Base-by-base conservation (phyloP, 2,329 filamentous ascomycete species). In the Aureobasidium leucospermi region DNA sequence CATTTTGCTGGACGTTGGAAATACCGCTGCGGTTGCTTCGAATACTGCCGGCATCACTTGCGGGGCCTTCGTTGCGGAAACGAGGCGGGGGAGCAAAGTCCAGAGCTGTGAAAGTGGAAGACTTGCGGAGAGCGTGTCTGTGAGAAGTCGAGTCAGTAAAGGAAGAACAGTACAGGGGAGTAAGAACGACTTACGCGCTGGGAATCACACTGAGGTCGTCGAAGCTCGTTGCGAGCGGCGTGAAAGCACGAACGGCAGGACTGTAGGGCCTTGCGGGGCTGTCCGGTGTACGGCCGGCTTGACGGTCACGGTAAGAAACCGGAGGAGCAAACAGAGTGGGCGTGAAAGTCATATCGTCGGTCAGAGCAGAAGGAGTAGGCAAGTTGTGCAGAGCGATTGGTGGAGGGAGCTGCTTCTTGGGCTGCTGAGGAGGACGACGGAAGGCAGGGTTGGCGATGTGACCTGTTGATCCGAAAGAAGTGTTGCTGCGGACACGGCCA, bases 261-360 rank as follows among this genome's bases (percentile, higher is more conserved):
- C 85, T 86, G 76, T 90, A 99, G 1, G 90, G 85, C 36, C 85
- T 75, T 39, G 78, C 65, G 11, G 83, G 83, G 61, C 82, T 85
- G 65, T 85, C 83, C 3, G 84, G 79, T 51, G 76, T 70, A 62
- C 80, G 77, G 53, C 93, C 93, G 57, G 83, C 81, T 63, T 82
- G 84, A 62, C 86, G 83, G 38, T 93, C 89, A 52, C 78, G 69
- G 71, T 73, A 76, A 0, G 77, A 74, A 51, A 75, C 70, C 8
- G 89, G 90, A 28, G 94, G 94, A 0, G 94, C 94, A 73, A 96
- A 97, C 66, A 96, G 93, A 60, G 87, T 82, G 0, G 90, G 81
- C 67, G 75, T 88, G 72, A 88, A 84, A 64, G 73, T 70, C 15
- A 67, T 86, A 2, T 84, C 81, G 70, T 96, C 91, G 68, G 80